These are phyloP conservation scores for Pseudogymnoascus sp. DNA, from an alignment of 2,329 filamentous ascomycete genomes.

Conservation along the genomic window DNA sequence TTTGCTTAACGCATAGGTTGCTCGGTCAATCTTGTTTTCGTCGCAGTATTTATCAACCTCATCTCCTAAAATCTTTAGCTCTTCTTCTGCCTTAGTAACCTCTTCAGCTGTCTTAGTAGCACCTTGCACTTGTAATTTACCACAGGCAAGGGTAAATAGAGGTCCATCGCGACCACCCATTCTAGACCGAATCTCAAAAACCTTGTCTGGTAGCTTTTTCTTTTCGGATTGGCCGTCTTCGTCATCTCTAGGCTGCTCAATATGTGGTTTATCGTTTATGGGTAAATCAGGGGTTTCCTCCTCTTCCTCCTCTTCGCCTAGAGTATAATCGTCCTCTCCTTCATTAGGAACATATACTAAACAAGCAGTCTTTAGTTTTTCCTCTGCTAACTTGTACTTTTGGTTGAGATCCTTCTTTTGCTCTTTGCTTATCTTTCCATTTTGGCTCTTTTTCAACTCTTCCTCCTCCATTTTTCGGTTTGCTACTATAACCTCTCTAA, in stretches of 20 bases:
- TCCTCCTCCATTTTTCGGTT: background rate
- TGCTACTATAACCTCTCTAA: too few relatives aligned
- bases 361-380: background rate
- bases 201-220: background rate
- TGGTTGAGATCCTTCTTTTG: background rate
- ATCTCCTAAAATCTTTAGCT: background rate
- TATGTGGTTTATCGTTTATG: background rate
- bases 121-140: background rate
- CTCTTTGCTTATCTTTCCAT: background rate
- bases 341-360: background rate
- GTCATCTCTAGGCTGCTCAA: background rate
- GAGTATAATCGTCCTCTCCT: background rate
- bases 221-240: background rate
- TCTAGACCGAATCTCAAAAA: background rate
- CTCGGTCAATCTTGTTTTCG: background rate
- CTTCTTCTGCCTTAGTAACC: background rate
- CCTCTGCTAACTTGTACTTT: background rate
- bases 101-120: background rate
- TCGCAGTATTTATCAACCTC: background rate
- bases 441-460: background rate
- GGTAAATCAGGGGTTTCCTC: too few relatives aligned
- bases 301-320: background rate
- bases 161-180: background rate
- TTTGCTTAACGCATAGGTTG: background rate
- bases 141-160: background rate